phyloP scores from a whole-genome alignment of 768 basidiomycete genomes.

The Kwoniella shandongensis region DNA sequence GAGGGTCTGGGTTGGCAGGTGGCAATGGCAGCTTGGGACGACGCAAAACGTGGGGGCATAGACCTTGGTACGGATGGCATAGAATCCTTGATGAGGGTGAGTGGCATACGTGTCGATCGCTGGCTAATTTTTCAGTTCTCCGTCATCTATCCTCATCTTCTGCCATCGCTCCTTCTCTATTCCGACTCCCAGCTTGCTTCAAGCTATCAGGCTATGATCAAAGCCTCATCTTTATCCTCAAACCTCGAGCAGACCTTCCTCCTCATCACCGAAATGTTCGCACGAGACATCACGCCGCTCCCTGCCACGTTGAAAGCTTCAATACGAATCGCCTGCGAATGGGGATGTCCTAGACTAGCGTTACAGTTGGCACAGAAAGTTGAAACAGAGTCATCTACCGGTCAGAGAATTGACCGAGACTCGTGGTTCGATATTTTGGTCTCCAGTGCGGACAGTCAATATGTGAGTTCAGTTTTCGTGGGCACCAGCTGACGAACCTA shows the following conservation, averaged over 20 bases:
- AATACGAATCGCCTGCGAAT: slow-evolving; percentile 60
- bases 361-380: slow-evolving; percentile 67
- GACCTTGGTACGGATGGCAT: slow-evolving; percentile 57
- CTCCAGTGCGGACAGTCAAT: slow-evolving; percentile 65
- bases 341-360: slow-evolving; percentile 66
- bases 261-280: slow-evolving; percentile 63
- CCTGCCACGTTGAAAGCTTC: slow-evolving; percentile 60
- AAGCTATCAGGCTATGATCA: slow-evolving; percentile 58
- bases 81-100: slow-evolving; percentile 65
- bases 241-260: slow-evolving; percentile 70
- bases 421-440: slow-evolving; percentile 70
- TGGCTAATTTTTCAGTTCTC: slow-evolving; percentile 47
- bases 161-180: slow-evolving; percentile 59
- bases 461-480: slow-evolving; percentile 59
- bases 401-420: slow-evolving; percentile 58
- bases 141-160: slow-evolving; percentile 33
- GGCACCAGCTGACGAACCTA: slow-evolving; percentile 46
- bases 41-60: slow-evolving; percentile 30
- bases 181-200: slow-evolving; percentile 38
- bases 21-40: slow-evolving; percentile 27
- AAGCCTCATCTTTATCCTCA: slow-evolving; percentile 58
- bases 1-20: slow-evolving; percentile 21
- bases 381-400: slow-evolving; percentile 60
- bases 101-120: slow-evolving; percentile 16
- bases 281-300: slow-evolving; percentile 59